Percentiles rank a stretch among this genome's conserved stretches.
These are phyloP conservation scores for Boechera divaricarpa DNA, from an alignment of 345 rosid species.

Conservation along the genomic window DNA sequence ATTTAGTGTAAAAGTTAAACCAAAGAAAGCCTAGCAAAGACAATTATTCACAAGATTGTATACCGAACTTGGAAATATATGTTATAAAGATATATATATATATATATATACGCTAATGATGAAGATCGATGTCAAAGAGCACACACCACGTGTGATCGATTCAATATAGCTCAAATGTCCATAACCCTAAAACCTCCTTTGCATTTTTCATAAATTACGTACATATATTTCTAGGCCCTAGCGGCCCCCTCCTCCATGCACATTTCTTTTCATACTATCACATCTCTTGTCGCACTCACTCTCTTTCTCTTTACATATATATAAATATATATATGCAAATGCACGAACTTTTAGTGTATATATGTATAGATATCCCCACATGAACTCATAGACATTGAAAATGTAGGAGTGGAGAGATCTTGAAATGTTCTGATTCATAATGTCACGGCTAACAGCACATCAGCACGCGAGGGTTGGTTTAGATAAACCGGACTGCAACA, in stretches of 20 bases:
- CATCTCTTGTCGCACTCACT: slow-evolving; percentile 40
- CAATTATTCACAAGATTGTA: slow-evolving; percentile 21
- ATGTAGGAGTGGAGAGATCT: slow-evolving; percentile 32
- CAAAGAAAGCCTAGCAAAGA: slow-evolving; percentile 28
- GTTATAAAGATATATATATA: background rate
- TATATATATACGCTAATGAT: slow-evolving; percentile 7
- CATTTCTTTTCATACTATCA: slow-evolving; percentile 45
- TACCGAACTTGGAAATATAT: background rate
- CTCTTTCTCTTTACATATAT: background rate
- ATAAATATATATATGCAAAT: background rate
- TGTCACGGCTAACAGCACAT: slow-evolving; percentile 3
- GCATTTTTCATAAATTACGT: background rate
- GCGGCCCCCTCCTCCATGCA: slow-evolving; percentile 43
- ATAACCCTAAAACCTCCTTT: slow-evolving; percentile 37
- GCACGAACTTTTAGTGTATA: slow-evolving; percentile 24
- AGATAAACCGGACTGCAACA: slow-evolving; percentile 15
- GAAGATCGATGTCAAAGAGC: slow-evolving; percentile 13
- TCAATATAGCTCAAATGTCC: slow-evolving; percentile 31
- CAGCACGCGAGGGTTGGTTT: slow-evolving; percentile 38
- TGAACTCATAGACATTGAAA: slow-evolving; percentile 35
- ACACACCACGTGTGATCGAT: slow-evolving; percentile 34
- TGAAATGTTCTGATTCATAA: slow-evolving; percentile 30
- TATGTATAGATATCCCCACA: slow-evolving; percentile 40
- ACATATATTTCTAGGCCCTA: slow-evolving; percentile 36
- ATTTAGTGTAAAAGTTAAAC: slow-evolving; percentile 28